These are phyloP conservation scores for Rhododendron vialii DNA, from an alignment of 148 eudicot genomes.

Conservation along the genomic window DNA sequence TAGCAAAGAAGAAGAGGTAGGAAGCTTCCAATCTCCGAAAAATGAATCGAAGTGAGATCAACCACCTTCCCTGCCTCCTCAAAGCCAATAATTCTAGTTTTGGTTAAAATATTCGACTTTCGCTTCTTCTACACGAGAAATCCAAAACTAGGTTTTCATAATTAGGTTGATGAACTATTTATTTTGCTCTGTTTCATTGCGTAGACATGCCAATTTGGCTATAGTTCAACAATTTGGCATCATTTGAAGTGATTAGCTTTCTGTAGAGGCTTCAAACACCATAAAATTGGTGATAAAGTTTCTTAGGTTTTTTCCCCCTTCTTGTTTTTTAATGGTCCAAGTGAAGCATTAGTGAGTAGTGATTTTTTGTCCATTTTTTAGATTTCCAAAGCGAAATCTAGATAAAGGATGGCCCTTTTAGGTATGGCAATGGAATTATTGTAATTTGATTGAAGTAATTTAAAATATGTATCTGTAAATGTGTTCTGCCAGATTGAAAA, in stretches of 20 bases:
- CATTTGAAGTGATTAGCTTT: neutral
- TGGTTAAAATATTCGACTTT: neutral
- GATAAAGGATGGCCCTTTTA: neutral
- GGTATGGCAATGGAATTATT: neutral
- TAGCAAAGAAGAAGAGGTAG: conserved; percentile 10
- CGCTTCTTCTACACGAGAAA: neutral
- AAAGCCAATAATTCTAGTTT: conserved; percentile 3
- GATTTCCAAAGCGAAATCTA: too few species aligned
- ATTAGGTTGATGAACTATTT: neutral
- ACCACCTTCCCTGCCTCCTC: neutral
- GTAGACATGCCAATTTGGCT: neutral
- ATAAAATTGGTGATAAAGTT: neutral
- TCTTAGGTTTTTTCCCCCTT: neutral
- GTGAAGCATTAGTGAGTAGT: neutral
- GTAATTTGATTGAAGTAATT: neutral
- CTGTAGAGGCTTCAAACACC: neutral
- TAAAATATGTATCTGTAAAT: neutral
- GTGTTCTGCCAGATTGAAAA: too few species aligned
- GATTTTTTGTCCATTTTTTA: neutral
- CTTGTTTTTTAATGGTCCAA: neutral
- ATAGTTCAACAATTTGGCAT: neutral
- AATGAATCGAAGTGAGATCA: conserved; percentile 6
- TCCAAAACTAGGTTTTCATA: neutral
- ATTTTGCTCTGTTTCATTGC: neutral
- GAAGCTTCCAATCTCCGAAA: neutral